Evolutionary conservation across 495 filamentous ascomycete species (phyloP), one percentile per base, ranked within the genome.

Genomic region (Penicillium bialowiezense): DNA sequence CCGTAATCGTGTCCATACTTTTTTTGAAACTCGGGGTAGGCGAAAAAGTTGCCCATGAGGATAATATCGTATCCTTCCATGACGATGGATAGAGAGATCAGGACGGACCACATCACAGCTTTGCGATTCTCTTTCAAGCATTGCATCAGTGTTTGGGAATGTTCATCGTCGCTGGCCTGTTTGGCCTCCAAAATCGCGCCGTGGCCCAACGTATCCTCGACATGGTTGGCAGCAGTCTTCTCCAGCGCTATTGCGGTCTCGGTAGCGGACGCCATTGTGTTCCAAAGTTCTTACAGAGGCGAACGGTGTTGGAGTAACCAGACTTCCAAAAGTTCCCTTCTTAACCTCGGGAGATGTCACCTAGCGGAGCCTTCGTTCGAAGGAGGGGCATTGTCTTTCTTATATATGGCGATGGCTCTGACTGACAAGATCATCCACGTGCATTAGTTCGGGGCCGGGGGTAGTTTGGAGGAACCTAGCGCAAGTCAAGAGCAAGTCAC

Each of bases 61-160:
- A 68, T 68, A 13, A 72, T 59, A 53, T 78, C 74, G 55, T 76
- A 80, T 8, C 76, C 76, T 52, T 79, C 74, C 76, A 80, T 79
- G 47, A 76, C 60, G 29, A 80, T 72, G 1, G 65, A 56, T 44
- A 70, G 54, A 12, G 74, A 76, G 15, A 77, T 58, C 9, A 73
- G 41, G 41, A 75, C 56, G 1, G 71, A 74, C 74, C 73, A 80
- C n/a, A 47, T 56, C 9, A 76, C 67, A 5, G 77, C 77, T 47
- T 78, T 76, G 13, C 70, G 73, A 44, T 78, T 76, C 12, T 64
- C 58, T 7, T 58, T 65, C 41, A 79, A 17, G 6, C 56, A 62
- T 44, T 70, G 55, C 53, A 58, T 56, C 2, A 68, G 40, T 0
- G 62, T 65, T 26, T 65, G 58, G 9, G 58, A 28, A 38, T 65